Evolutionary conservation across 768 basidiomycete genomes (phyloP), one percentile per base, ranked within the genome.

Genomic region (Tylopilus intermedius): DNA sequence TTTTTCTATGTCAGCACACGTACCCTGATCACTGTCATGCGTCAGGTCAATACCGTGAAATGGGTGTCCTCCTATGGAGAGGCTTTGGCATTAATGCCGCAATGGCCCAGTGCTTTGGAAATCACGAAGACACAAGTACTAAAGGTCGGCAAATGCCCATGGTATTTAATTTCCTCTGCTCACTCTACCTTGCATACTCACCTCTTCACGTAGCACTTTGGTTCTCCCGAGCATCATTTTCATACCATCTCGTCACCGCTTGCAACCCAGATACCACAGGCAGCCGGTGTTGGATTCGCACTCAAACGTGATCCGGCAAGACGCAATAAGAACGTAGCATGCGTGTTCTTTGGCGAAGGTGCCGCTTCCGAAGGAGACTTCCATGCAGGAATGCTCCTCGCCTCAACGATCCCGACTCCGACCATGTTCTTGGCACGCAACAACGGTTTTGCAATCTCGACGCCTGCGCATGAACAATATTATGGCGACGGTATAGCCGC

Each of bases 141-240:
- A 94, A 93, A 64, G 93, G 94, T 15, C 78, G 90, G 33, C 91
- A 94, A 65, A 95, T 96, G 93, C 93, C 93, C 11, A 89, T 94
- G 55, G 90, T 91, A 77, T 51, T 79, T 67, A 5, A 9, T 38
- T 13, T 13, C 42, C 5, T 4, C n/a, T 39, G 22, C 15, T 35
- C 27, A 4, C 1, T 41, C 32, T 30, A 15, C 24, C 32, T 27
- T 10, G 11, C 22, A 22, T 32, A 9, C 48, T 58, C n/a, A 58
- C 37, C n/a, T 46, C 45, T 50, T 55, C 61, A 39, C 55, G 22
- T 27, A 92, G 81, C 94, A 97, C 64, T 92, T 93, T 67, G 90
- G 91, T 13, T 92, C 92, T 5, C 77, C 79, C 1, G 72, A 82
- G 52, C 81, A 88, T 53, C 94, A 95, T 67, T 95, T 94, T 67